Base-by-base conservation (phyloP, 768 basidiomycete genomes). In the Lenzites betulinus region DNA sequence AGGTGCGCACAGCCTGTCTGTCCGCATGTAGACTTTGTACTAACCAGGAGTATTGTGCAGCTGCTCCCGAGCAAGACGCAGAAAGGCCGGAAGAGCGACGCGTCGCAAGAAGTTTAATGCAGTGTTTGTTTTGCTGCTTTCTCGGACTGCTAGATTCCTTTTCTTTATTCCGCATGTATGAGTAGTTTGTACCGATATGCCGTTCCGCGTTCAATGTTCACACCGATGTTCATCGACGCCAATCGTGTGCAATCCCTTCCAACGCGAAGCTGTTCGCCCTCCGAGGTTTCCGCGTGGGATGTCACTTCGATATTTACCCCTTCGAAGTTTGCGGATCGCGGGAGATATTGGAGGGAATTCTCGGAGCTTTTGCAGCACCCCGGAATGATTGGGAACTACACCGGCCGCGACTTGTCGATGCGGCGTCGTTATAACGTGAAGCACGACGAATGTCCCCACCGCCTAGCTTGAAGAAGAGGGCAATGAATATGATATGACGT, bases 11-110 rank as follows among this genome's bases (percentile, higher is more conserved):
- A 8, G 50, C 50, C 9, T 22, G 33, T 16, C 3, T 3, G 5
- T 13, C 1, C 20, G 25, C 22, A 16, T 33, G 2, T n/a, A 43
- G 22, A 20, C 26, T 46, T 36, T 58, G 36, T 18, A 16, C 42
- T 51, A 18, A 60, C 30, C 13, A 43, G 1, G 41, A 22, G 64
- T 15, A 13, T n/a, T 30, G 50, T 49, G 3, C 59, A 77, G 69
- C 73, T 79, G 16, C 66, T 79, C 38, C 78, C 78, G 13, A 78
- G 73, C 67, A 87, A 85, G 73, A 73, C 78, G 48, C 72, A 74
- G 53, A 81, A 79, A 68, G 81, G 79, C 65, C 82, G 83, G 75
- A 82, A 82, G 73, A 58, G 56, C 44, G 62, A 63, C 42, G 62
- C 47, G 23, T 58, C 62, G 22, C 57, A 58, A 48, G 61, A 63